Percentiles rank a stretch among this genome's conserved stretches.
phyloP scores from a whole-genome alignment of 768 basidiomycete species.

The Amanita brunnescens region DNA sequence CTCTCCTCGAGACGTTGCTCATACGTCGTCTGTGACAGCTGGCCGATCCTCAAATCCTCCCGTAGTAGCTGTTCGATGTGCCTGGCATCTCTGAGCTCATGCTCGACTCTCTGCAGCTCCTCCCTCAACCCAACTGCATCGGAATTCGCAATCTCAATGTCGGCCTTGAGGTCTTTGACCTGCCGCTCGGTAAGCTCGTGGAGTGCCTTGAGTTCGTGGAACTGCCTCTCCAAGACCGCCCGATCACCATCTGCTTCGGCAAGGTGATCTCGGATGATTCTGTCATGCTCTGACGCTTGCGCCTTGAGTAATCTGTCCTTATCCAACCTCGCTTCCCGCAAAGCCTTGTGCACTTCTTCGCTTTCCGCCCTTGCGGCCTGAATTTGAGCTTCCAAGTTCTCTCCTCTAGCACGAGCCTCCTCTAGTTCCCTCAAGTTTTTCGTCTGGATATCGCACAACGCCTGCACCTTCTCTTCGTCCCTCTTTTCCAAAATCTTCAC shows the following conservation, averaged over 20 bases:
- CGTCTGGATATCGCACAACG: slow-evolving; percentile 71
- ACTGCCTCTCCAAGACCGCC: slow-evolving; percentile 85
- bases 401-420: slow-evolving; percentile 64
- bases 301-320: slow-evolving; percentile 68
- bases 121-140: slow-evolving; percentile 64
- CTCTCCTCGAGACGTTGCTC: slow-evolving; percentile 61
- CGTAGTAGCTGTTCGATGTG: slow-evolving; percentile 62
- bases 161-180: slow-evolving; percentile 52
- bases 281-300: slow-evolving; percentile 61
- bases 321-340: slow-evolving; percentile 63
- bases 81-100: slow-evolving; percentile 58
- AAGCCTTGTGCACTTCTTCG: slow-evolving; percentile 56
- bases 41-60: slow-evolving; percentile 65
- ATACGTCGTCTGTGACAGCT: slow-evolving; percentile 55
- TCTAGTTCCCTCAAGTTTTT: slow-evolving; percentile 61
- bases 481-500: slow-evolving; percentile 58
- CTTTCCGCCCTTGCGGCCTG: slow-evolving; percentile 63
- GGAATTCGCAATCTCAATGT: slow-evolving; percentile 55
- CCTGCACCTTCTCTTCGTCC: slow-evolving; percentile 53
- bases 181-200: slow-evolving; percentile 54
- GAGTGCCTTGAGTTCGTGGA: slow-evolving; percentile 58
- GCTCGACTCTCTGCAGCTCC: slow-evolving; percentile 63
- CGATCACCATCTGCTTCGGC: slow-evolving; percentile 92
- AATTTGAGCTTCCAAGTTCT: slow-evolving; percentile 71
- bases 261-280: slow-evolving; percentile 74